Conservation (phyloP, 768 basidiomycete species). For the Lentinula sp. region DNA sequence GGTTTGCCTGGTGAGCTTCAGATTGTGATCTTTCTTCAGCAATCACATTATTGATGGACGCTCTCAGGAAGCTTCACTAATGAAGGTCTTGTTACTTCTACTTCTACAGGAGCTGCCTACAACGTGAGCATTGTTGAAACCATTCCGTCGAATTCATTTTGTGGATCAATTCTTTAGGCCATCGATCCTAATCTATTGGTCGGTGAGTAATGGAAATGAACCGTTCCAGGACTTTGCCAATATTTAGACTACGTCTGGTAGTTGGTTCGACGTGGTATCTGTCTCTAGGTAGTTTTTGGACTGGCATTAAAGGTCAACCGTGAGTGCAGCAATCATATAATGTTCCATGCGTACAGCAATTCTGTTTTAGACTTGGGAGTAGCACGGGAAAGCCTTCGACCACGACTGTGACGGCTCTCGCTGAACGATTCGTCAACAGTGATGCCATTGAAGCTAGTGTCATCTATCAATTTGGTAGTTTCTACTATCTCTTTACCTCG, state of each 20-base stretch:
- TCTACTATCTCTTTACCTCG: conserved; percentile 49
- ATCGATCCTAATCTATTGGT: conserved; percentile 39
- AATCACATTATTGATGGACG: neutral
- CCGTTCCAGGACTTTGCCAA: neutral
- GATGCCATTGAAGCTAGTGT: conserved; percentile 46
- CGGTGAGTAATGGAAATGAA: neutral
- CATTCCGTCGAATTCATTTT: neutral
- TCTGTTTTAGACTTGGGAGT: conserved; percentile 21
- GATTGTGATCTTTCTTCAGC: neutral
- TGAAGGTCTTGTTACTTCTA: conserved; percentile 41
- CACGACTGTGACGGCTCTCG: conserved; percentile 33
- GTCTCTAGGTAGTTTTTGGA: conserved; percentile 51
- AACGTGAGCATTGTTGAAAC: conserved; percentile 25
- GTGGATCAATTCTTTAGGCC: conserved; percentile 23
- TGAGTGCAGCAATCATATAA: conserved; percentile 7
- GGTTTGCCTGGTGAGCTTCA: conserved; percentile 29
- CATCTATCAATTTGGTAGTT: conserved; percentile 36
- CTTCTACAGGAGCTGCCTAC: conserved; percentile 29
- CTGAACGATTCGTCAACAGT: conserved; percentile 21
- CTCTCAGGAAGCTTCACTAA: conserved; percentile 34
- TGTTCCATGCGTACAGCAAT: neutral
- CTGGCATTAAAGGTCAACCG: conserved; percentile 40
- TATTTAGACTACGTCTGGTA: neutral
- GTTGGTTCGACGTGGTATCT: conserved; percentile 32
- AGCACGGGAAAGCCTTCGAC: conserved; percentile 36